Evolutionary conservation across 371 early-diverging fungal genomes (phyloP).

Genomic region (Apophysomyces variabilis): DNA sequence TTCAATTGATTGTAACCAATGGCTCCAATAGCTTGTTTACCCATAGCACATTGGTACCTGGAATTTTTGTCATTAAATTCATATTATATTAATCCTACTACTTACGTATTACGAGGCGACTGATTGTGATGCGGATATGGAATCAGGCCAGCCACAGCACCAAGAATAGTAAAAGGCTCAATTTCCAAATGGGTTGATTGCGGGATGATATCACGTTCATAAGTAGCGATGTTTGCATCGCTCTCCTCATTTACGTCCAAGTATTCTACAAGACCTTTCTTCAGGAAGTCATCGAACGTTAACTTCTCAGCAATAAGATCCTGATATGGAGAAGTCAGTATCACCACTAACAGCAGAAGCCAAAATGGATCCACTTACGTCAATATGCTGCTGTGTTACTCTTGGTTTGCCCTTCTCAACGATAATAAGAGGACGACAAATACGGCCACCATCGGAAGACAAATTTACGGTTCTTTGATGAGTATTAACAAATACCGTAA

Average conservation of each 20-base stretch:
- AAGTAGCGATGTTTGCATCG: conserved; percentile 94
- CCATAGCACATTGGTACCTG: conserved; percentile 99
- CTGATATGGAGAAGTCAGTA: conserved; percentile 21
- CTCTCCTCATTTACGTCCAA: conserved; percentile 99
- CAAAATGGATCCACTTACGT: conserved; percentile 28
- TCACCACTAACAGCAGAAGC: background rate
- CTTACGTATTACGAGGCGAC: conserved; percentile 98
- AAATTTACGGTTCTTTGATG: conserved; percentile 90
- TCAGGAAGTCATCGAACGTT: conserved; percentile 91
- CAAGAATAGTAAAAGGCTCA: conserved; percentile 96
- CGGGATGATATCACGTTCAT: conserved; percentile 80
- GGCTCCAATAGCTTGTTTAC: conserved; percentile 99
- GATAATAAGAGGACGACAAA: conserved; percentile 98
- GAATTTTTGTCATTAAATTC: background rate
- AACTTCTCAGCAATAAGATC: conserved; percentile 67
- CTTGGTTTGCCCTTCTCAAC: conserved; percentile 83
- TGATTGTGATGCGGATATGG: conserved; percentile 99
- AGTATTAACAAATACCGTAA: conserved; percentile 90
- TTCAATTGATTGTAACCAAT: conserved; percentile 96
- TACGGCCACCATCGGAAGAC: conserved; percentile 98
- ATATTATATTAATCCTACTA: background rate
- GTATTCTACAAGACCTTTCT: conserved; percentile 96
- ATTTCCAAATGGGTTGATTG: conserved; percentile 98
- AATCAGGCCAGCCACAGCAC: conserved; percentile 98
- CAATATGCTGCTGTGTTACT: conserved; percentile 78